Evolutionary conservation across 83 land plant genomes (phyloP).

Genomic region (Larix sibirica): DNA sequence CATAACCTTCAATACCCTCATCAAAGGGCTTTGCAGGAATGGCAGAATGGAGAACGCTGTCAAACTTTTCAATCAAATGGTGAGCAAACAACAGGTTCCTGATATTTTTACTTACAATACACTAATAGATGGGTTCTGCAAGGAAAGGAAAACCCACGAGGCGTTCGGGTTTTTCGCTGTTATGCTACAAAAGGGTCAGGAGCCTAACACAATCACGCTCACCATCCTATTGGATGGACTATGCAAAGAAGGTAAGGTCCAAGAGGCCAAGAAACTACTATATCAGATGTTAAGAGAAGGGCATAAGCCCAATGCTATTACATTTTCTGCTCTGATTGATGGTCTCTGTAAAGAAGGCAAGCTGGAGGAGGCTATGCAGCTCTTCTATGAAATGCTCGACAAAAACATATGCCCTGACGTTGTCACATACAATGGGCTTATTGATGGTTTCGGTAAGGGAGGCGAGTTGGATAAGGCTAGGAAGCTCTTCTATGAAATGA

Average conservation of each 20-base stretch:
- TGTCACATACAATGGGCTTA: background rate
- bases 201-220: slow-evolving; percentile 36
- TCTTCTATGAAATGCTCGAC: slow-evolving; percentile 37
- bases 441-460: background rate
- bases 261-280: slow-evolving; percentile 27
- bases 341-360: slow-evolving; percentile 40
- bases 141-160: slow-evolving; percentile 19
- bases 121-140: slow-evolving; percentile 38
- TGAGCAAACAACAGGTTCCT: slow-evolving; percentile 6
- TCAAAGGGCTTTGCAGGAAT: too few species aligned
- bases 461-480: background rate
- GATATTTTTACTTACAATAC: slow-evolving; percentile 34
- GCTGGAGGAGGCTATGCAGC: slow-evolving; percentile 26
- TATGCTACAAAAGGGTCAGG: slow-evolving; percentile 25
- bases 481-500: slow-evolving; percentile 21
- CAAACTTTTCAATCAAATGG: too few species aligned
- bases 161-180: slow-evolving; percentile 26
- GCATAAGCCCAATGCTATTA: slow-evolving; percentile 16
- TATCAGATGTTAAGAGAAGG: slow-evolving; percentile 25
- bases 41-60: too few species aligned
- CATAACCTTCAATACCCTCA: too few species aligned
- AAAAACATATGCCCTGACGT: slow-evolving; percentile 23
- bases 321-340: slow-evolving; percentile 37
- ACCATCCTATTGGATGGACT: slow-evolving; percentile 35
- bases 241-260: slow-evolving; percentile 21